These are phyloP conservation scores for Phaeoacremonium minimum DNA, from an alignment of 2,329 filamentous ascomycete species.

Conservation along the genomic window DNA sequence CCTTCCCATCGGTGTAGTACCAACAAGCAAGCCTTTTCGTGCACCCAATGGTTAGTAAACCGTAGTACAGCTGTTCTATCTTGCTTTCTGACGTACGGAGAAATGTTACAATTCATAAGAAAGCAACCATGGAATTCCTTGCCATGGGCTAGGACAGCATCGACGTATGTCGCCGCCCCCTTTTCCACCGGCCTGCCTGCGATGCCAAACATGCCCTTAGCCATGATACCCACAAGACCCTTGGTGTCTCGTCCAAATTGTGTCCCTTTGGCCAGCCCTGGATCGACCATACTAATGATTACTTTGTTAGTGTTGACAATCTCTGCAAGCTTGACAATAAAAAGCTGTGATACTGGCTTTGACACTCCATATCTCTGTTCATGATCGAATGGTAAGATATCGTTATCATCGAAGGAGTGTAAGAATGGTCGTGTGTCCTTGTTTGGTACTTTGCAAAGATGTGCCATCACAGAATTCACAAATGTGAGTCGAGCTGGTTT, in stretches of 20 bases:
- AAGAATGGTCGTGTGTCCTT: conserved; percentile 16
- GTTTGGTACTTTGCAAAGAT: conserved; percentile 17
- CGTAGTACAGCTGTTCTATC: no score
- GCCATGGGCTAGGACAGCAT: conserved; percentile 3
- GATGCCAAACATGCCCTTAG: background rate
- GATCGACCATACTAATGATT: conserved; percentile 41
- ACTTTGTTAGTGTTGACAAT: conserved; percentile 33
- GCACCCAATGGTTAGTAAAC: no score
- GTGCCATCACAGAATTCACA: conserved; percentile 21
- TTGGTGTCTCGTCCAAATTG: conserved; percentile 10
- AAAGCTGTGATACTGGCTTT: conserved; percentile 28
- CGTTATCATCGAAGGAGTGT: conserved; percentile 22
- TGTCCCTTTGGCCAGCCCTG: conserved; percentile 38
- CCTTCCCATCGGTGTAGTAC: background rate
- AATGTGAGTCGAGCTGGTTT: conserved; percentile 17
- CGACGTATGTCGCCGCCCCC: conserved; percentile 1
- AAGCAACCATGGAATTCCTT: conserved; percentile 5
- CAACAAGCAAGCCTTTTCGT: background rate
- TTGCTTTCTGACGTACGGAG: conserved; percentile 23
- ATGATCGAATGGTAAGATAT: conserved; percentile 5
- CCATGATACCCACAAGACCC: background rate
- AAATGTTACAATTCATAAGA: conserved; percentile 3
- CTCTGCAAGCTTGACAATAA: conserved; percentile 28
- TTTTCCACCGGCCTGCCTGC: conserved; percentile 1
- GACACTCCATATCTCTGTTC: conserved; percentile 13